Evolutionary conservation across 164 flowering plant species (phyloP), one percentile per base, ranked within the genome.

Genomic region (Paratinospora sagittata): DNA sequence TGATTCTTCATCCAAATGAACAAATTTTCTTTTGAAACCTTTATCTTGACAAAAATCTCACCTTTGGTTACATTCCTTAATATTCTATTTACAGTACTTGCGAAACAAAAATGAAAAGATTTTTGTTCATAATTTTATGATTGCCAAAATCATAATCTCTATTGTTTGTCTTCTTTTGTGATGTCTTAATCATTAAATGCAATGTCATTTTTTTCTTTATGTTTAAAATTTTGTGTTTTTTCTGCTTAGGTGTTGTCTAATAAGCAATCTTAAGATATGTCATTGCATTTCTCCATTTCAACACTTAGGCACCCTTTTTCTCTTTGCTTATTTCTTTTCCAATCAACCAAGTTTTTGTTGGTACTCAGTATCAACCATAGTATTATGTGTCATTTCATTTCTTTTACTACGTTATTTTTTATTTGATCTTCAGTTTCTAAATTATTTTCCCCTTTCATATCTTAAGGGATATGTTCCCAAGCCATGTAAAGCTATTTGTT

Each of bases 391-490:
- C 4, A 41, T 41, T 8, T 41, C 13, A 41, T 41, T 41, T 41
- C 45, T 41, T 41, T 8, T 41, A 8, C 0, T 11, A 41, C 13
- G 13, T 41, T 49, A 49, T 11, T 49, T 49, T 49, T 4, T 19
- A 19, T 13, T 60, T 27, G 3, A 14, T 26, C 47, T 14, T 17
- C n/a, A 37, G 2, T 12, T 33, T 70, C 34, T 49, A 26, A 63
- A 14, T 12, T 11, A 66, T 8, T 33, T 30, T 8, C n/a, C 19
- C 7, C 16, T 17, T 68, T 39, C 61, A 21, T 2, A 45, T 26
- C 12, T 58, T 21, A 83, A 95, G 98, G 81, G 85, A 84, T 39
- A 87, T 88, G 62, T 89, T 95, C 70, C 92, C 96, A 1, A 66
- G 84, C 66, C 76, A 82, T 79, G 96, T 88, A 34, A 87, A 79